Base-by-base conservation (phyloP, 2,329 filamentous ascomycete species). In the Parastagonospora avenae region DNA sequence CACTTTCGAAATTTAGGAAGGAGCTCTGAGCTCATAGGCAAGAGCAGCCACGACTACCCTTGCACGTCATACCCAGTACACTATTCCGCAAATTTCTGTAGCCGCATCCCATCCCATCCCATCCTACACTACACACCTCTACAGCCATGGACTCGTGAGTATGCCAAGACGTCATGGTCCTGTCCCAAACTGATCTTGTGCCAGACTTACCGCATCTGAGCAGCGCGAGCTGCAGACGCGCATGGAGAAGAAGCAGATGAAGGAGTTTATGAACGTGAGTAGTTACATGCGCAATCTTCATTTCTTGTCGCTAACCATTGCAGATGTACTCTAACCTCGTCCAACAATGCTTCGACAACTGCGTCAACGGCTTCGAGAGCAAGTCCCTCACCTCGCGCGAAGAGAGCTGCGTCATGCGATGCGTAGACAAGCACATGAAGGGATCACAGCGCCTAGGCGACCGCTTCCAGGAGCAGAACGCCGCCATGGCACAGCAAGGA, bases 171-270 rank as follows among this genome's bases (percentile, higher is more conserved):
- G n/a, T 24, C 29, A 8, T 14, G 12, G 7, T 6, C 14, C 14
- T 16, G 3, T 19, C 7, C 4, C 19, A 37, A 48, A 46, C 60
- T 66, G 55, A 68, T 49, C 41, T 28, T 39, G 8, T 40, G 42
- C 42, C 67, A 89, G 86, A 66, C 88, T 96, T 74, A 90, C 85
- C 64, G 74, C 82, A 68, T 76, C 85, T 68, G 93, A 97, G 82
- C 90, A 95, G 82, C 90, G 91, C 79, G 91, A 94, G 83, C 89
- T 99, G 73, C 89, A 96, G 78, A 80, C 85, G 79, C 91, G 94
- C 77, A 92, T 99, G 85, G 92, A 97, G 82, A 90, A 90, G 80
- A 95, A 94, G 79, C 94, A 99, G 80, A 91, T 99, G 83, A 96
- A 96, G 81, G 93, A 97, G 75, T 97, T 99, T 74, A 96, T 97